Evolutionary conservation across 164 flowering plant genomes (phyloP).

Genomic region (Cinnamomum micranthum): DNA sequence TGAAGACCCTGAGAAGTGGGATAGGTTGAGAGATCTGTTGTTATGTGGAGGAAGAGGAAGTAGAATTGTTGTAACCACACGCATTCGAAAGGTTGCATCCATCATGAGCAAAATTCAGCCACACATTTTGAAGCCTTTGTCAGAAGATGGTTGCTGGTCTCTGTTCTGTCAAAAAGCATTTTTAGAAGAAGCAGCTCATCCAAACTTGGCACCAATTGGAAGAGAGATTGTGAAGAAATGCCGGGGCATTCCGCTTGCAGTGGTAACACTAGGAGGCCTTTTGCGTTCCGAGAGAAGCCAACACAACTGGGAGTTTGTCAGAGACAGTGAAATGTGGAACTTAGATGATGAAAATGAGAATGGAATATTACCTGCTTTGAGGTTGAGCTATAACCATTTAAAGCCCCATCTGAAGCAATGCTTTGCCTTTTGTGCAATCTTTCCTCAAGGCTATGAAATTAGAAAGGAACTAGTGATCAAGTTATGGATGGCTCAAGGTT

Average conservation of each 20-base stretch:
- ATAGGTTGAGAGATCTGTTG: neutral
- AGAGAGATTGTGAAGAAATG: slow-evolving; percentile 6
- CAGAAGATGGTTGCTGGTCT: neutral
- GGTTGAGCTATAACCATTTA: slow-evolving; percentile 9
- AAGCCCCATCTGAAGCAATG: slow-evolving; percentile 3
- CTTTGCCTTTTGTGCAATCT: slow-evolving; percentile 4
- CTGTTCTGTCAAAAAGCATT: slow-evolving; percentile 11
- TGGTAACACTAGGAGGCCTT: neutral
- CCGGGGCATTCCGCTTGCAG: slow-evolving; percentile 5
- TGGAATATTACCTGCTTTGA: neutral
- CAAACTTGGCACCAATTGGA: neutral
- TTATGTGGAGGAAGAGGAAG: neutral
- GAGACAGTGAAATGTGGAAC: slow-evolving; percentile 1
- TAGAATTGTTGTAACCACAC: slow-evolving; percentile 7
- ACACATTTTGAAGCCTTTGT: neutral
- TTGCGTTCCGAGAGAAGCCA: too few relatives aligned
- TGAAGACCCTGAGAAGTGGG: neutral
- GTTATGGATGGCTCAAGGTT: slow-evolving; percentile 11
- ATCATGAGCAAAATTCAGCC: neutral
- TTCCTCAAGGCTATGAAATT: neutral
- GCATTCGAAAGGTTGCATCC: neutral
- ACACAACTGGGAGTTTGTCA: too few relatives aligned
- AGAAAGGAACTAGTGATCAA: neutral
- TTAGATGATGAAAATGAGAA: too few relatives aligned
- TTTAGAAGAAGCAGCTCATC: neutral